Conservation (phyloP, 2,329 filamentous ascomycete genomes). For the Penicillium sumatraense region DNA sequence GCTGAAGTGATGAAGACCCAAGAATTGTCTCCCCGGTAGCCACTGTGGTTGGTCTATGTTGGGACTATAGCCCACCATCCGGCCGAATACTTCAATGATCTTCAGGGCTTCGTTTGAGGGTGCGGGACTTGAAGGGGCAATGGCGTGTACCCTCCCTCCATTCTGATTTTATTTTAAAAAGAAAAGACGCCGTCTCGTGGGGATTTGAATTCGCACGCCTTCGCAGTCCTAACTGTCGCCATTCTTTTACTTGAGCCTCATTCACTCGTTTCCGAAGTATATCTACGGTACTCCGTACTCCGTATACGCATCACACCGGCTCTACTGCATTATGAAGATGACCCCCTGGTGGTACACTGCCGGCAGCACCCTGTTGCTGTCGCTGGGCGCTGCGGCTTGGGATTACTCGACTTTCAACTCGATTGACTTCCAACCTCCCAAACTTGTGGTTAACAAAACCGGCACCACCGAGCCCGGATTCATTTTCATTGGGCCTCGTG, state of each 20-base stretch:
- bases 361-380: slow-evolving; percentile 16
- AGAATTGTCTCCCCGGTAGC: neutral
- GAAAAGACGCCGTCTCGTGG: neutral
- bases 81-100: slow-evolving; percentile 16
- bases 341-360: slow-evolving; percentile 19
- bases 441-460: slow-evolving; percentile 35
- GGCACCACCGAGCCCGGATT: slow-evolving; percentile 38
- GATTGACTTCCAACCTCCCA: slow-evolving; percentile 29
- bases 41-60: neutral
- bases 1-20: neutral
- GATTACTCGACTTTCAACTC: slow-evolving; percentile 20
- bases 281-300: no score
- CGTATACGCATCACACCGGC: neutral
- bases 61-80: neutral
- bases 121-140: neutral
- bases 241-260: slow-evolving; percentile 12
- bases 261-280: neutral
- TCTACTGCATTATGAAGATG: slow-evolving; percentile 9
- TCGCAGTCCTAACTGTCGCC: slow-evolving; percentile 7
- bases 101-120: slow-evolving; percentile 7
- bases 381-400: slow-evolving; percentile 17
- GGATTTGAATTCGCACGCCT: neutral
- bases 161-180: slow-evolving; percentile 5
- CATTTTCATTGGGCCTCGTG: slow-evolving; percentile 40
- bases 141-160: neutral